These are phyloP conservation scores for Colletotrichum salicis DNA, from an alignment of 2,329 filamentous ascomycete species.

Conservation along the genomic window DNA sequence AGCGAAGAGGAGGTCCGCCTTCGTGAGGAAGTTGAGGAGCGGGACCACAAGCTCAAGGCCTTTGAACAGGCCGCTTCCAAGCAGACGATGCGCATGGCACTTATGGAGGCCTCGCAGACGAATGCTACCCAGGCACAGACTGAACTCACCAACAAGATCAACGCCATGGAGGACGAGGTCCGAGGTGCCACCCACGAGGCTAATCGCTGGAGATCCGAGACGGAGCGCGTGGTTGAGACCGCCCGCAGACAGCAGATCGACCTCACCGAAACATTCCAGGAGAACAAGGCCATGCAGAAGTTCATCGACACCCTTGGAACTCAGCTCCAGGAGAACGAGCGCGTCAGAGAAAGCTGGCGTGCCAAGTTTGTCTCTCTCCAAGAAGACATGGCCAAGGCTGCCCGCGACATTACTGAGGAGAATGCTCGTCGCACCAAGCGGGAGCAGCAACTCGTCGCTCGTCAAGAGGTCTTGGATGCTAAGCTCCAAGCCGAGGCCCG, in stretches of 20 bases:
- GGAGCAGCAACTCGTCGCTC: slow-evolving; percentile 80
- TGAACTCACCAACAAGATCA: slow-evolving; percentile 67
- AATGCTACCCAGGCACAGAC: slow-evolving; percentile 64
- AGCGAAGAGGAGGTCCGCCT: slow-evolving; percentile 79
- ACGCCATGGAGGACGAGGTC: slow-evolving; percentile 64
- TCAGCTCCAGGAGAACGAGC: slow-evolving; percentile 87
- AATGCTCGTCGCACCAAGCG: slow-evolving; percentile 82
- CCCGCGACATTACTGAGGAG: slow-evolving; percentile 83
- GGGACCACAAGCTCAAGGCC: slow-evolving; percentile 72
- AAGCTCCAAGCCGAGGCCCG: slow-evolving; percentile 79
- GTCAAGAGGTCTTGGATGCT: slow-evolving; percentile 82
- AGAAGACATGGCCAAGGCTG: slow-evolving; percentile 83
- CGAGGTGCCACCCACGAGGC: slow-evolving; percentile 66
- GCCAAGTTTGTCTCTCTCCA: slow-evolving; percentile 87
- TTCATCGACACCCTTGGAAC: slow-evolving; percentile 78
- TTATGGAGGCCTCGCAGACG: slow-evolving; percentile 74
- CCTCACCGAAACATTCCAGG: slow-evolving; percentile 58
- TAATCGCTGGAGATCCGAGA: slow-evolving; percentile 70
- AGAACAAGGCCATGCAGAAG: slow-evolving; percentile 79
- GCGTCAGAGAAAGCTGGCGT: slow-evolving; percentile 85
- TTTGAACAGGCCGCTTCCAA: slow-evolving; percentile 67
- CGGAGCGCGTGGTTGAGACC: slow-evolving; percentile 67
- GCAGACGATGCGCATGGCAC: slow-evolving; percentile 69
- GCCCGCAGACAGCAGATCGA: slow-evolving; percentile 61
- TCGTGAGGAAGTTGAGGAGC: slow-evolving; percentile 74